Base-by-base conservation (phyloP, 805 yeast genomes). In the Cyberlindnera lachancei region DNA sequence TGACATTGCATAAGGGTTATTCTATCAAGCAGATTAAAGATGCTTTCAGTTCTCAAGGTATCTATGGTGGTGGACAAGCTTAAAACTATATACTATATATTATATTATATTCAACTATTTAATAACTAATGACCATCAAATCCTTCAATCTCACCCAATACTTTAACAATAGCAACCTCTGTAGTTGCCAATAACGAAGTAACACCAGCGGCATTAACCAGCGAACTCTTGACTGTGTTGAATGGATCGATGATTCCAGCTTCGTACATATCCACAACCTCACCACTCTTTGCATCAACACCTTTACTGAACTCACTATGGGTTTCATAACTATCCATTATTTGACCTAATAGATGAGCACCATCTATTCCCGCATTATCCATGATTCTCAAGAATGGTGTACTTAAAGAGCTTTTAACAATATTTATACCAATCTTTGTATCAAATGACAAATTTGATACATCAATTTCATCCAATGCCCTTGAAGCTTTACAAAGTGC, bases 211-310 rank as follows among this genome's bases (percentile, higher is more conserved):
- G 98, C 97, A 55, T 92, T 97, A 36, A 85, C 85, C 54, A 92
- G 70, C 41, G 97, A 96, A 52, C 85, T 79, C 70, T 92, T 85
- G 40, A 92, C 96, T 48, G 90, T 97, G 75, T 87, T 90, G 75
- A 90, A 86, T 48, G 98, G 98, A 64, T 92, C 98, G 53, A 90
- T 86, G 65, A 92, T 90, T 72, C 98, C 98, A 38, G 92, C 79
- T 45, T 85, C 85, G 51, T 90, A 77, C 96, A 92, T 87, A 61
- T 92, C 95, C 43, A 92, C 86, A 69, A 75, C 85, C 65, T 85
- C 86, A 48, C 95, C 92, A 63, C 84, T 85, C 42, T 94, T 73
- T 27, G 95, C 79, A 66, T 92, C 90, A 68, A 78, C 88, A 61
- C 98, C 98, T 53, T 61, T 66, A 69, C 83, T 79, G 73, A 92